Percentiles rank a stretch among this genome's conserved stretches.
phyloP scores from a whole-genome alignment of 345 rosid species.

The Camelina neglecta region DNA sequence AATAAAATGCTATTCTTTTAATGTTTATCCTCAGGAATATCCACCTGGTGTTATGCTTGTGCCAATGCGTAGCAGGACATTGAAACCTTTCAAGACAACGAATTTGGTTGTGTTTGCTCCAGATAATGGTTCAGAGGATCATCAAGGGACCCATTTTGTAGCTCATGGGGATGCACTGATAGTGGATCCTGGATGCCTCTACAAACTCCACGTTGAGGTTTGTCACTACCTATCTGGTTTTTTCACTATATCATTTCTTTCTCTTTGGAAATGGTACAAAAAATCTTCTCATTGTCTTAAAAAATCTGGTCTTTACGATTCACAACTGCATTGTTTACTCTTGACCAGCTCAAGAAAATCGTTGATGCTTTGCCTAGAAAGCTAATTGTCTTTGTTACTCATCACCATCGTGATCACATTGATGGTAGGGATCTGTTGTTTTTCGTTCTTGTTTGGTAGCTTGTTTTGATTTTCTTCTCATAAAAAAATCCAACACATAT shows the following conservation, averaged over 20 bases:
- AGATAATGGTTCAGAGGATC: conserved; percentile 43
- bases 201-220: conserved; percentile 66
- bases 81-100: conserved; percentile 75
- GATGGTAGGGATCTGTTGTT: conserved; percentile 57
- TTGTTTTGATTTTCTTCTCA: not conserved
- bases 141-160: conserved; percentile 45
- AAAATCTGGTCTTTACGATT: not conserved
- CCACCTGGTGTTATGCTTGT: conserved; percentile 81
- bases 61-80: conserved; percentile 81
- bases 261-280: not conserved
- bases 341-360: conserved; percentile 68
- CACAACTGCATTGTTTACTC: conserved; percentile 32
- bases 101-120: conserved; percentile 81
- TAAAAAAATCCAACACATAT: not conserved
- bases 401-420: conserved; percentile 86
- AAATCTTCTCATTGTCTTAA: conserved; percentile 5
- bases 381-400: conserved; percentile 81
- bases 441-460: conserved; percentile 6
- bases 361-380: conserved; percentile 72
- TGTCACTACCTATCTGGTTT: conserved; percentile 16
- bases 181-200: conserved; percentile 82
- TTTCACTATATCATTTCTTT: not conserved
- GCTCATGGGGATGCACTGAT: conserved; percentile 80
- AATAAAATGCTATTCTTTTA: not conserved
- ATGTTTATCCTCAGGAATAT: conserved; percentile 63